phyloP scores from a whole-genome alignment of 2,329 filamentous ascomycete species.

The Leptoxyphium fumago region DNA sequence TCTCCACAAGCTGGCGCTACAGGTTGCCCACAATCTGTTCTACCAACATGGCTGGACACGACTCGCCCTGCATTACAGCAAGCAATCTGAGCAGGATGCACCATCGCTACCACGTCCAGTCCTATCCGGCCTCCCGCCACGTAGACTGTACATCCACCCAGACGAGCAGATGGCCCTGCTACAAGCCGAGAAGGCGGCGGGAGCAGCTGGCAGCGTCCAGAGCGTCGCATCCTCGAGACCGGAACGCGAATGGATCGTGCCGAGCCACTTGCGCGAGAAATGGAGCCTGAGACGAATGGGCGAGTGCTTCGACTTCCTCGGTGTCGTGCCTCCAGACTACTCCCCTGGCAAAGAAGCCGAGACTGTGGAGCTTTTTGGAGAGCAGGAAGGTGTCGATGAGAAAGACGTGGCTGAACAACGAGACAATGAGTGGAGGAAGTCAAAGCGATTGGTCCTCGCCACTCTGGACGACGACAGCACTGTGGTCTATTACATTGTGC shows the following conservation, averaged over 20 bases:
- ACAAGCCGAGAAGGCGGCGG: constrained; percentile 31
- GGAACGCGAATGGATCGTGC: constrained; percentile 63
- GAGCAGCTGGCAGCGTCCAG: constrained; percentile 17
- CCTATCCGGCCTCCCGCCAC: constrained; percentile 58
- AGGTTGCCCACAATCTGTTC: constrained; percentile 55
- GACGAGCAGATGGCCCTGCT: constrained; percentile 67
- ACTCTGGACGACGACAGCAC: constrained; percentile 69
- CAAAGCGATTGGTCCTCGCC: constrained; percentile 58
- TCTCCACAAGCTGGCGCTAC: constrained; percentile 37
- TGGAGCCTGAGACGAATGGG: constrained; percentile 55
- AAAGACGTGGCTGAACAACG: constrained; percentile 17
- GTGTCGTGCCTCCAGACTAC: constrained; percentile 22
- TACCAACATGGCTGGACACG: constrained; percentile 63
- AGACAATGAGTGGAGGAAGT: constrained; percentile 28
- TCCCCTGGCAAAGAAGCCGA: constrained; percentile 9
- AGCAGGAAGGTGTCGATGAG: constrained; percentile 6
- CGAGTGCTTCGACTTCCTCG: constrained; percentile 48
- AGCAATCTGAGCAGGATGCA: constrained; percentile 5
- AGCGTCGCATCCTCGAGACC: constrained; percentile 13
- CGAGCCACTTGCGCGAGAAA: constrained; percentile 57
- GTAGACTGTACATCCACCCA: constrained; percentile 61
- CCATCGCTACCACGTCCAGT: constrained; percentile 43
- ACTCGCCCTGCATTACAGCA: constrained; percentile 35
- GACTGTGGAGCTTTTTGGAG: constrained; percentile 12
- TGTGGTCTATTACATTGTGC: constrained; percentile 70